Evolutionary conservation across 179 eudicot species (phyloP), one percentile per base, ranked within the genome.

Genomic region (Silene coronaria): DNA sequence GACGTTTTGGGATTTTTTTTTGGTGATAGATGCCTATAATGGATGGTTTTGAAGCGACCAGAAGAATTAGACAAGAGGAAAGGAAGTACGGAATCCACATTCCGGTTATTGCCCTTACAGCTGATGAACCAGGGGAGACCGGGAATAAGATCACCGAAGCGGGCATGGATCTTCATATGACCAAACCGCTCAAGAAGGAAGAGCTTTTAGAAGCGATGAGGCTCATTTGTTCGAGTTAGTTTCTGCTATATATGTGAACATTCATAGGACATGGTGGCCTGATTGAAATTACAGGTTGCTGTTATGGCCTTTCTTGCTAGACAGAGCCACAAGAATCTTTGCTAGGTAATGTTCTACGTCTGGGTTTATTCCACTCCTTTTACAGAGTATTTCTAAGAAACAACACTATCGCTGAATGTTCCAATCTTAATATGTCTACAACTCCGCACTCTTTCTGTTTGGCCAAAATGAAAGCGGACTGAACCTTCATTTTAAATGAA

Each of bases 11-110:
- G 46, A 16, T 7, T 16, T 16, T 51, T 51, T 14, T 51, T 17
- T 16, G 16, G 16, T 51, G 58, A 4, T 51, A 93, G 97, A 93
- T 93, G 98, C 90, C 90, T 7, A 68, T 80, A 11, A 89, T 89
- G 98, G 85, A 88, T 80, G 98, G 98, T 5, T 85, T 74, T 62
- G 91, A 91, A 76, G 91, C 96, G 55, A 91, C 97, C 3, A 79
- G 76, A 61, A 77, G 79, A 46, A 93, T 93, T 63, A 80, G 97
- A 45, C 86, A 79, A 71, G 91, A 78, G 73, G 97, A 91, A 81
- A 64, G 24, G 70, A 53, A 79, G 22, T 83, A 82, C 36, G 87
- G 92, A 2, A 61, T 91, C 13, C 91, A 82, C 73, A 87, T 89
- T 59, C 92, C 91, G 16, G 86, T 92, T 66, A 86, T 93, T 12